phyloP scores from a whole-genome alignment of 306 rosid genomes.

The Myrica gale region DNA sequence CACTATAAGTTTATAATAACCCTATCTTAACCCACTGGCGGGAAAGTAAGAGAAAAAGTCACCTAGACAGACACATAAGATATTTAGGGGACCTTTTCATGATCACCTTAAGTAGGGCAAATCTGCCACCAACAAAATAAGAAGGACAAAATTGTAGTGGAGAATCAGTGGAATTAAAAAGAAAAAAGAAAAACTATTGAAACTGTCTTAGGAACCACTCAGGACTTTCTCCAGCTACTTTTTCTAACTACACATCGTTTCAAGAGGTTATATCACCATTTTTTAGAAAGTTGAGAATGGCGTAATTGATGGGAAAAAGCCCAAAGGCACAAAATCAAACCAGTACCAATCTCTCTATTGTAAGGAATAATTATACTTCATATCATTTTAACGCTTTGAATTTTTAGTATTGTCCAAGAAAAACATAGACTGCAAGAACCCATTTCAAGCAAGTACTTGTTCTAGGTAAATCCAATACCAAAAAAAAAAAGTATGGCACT shows the following conservation, averaged over 20 bases:
- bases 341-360: neutral
- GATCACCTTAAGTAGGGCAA: neutral
- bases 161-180: neutral
- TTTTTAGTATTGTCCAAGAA: neutral
- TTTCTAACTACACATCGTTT: neutral
- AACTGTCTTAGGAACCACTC: too few species aligned
- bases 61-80: neutral
- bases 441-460: neutral
- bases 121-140: neutral
- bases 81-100: neutral
- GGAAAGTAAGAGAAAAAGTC: neutral
- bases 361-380: neutral
- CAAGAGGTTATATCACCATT: neutral
- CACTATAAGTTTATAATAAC: neutral
- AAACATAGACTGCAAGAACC: neutral
- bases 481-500: neutral
- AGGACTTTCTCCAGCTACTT: neutral
- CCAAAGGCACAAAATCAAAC: neutral
- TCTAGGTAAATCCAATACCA: neutral
- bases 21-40: neutral
- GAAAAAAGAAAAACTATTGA: too few species aligned
- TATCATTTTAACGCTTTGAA: neutral
- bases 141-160: neutral
- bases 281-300: neutral
- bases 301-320: neutral